Base-by-base conservation (phyloP, 1,284 basidiomycete species). In the Cystobasidium pallidum region DNA sequence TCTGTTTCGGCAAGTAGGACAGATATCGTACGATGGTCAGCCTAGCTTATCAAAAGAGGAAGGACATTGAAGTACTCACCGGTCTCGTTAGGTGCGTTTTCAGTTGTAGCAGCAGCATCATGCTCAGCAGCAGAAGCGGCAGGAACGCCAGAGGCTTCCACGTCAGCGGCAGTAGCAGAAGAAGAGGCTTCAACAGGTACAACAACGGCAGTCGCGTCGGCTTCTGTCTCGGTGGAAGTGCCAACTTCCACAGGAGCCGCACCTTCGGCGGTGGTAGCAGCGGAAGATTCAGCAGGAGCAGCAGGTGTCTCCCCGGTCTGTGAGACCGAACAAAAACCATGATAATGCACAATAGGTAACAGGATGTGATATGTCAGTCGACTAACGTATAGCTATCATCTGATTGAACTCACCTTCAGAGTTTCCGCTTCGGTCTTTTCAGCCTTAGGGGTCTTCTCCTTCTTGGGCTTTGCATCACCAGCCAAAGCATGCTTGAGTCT, bases 381-480 rank as follows among this genome's bases (percentile, higher is more conserved):
- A n/a, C n/a, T n/a, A n/a, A n/a, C n/a, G n/a, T n/a, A n/a, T n/a
- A n/a, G n/a, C n/a, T n/a, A n/a, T n/a, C n/a, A n/a, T n/a, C n/a
- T n/a, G n/a, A n/a, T n/a, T n/a, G 13, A 39, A 51, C 66, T 2
- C 58, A 71, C 68, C 68, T 63, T 71, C 57, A 57, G n/a, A 71
- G 68, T 61, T 39, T 71, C 68, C 55, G 68, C 68, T 49, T 71
- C 68, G 39, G 61, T 71, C 68, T 71, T 71, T 36, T 71, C 68
- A 43, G 49, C 43, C 51, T 71, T 71, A 13, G 68, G 68, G 41
- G 59, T 71, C 59, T 71, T 71, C 61, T 71, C 68, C 59, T 71
- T 71, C 68, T 71, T 70, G 19, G 55, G 57, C 59, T 71, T 71
- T 28, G 45, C 7, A 30, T 64, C 68, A 34, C 32, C 47, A 41